These are phyloP conservation scores for Dentiscutata heterogama DNA, from an alignment of 371 early-diverging fungal species.

Conservation along the genomic window DNA sequence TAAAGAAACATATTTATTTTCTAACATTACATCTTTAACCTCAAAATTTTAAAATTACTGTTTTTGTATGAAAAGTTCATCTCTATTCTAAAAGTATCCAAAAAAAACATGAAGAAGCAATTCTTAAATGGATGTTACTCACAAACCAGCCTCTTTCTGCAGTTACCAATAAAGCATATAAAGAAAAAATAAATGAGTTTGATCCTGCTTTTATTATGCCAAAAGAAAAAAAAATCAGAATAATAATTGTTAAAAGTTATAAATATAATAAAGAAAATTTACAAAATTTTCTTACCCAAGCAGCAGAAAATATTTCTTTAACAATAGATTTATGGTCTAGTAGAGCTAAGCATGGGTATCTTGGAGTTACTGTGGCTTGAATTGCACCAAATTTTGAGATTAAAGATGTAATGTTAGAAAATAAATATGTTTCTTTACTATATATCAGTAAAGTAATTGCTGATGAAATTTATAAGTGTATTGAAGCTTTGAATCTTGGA, in stretches of 20 bases:
- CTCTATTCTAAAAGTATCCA: not conserved
- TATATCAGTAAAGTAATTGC: not conserved
- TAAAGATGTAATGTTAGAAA: too few relatives aligned
- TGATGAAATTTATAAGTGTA: too few relatives aligned
- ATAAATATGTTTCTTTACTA: not conserved
- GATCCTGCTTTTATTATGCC: not conserved
- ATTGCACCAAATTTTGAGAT: not conserved
- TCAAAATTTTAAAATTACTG: too few relatives aligned
- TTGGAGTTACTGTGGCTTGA: not conserved
- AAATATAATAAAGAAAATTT: not conserved
- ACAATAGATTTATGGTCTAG: too few relatives aligned
- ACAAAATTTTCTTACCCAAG: not conserved
- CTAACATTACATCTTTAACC: too few relatives aligned
- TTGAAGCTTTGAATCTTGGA: too few relatives aligned
- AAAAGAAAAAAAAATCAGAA: not conserved
- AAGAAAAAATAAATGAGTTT: not conserved
- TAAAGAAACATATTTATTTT: too few relatives aligned
- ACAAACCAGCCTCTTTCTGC: constrained; percentile 5
- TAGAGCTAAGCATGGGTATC: constrained; percentile 1
- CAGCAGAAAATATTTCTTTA: too few relatives aligned
- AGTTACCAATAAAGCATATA: constrained; percentile 3
- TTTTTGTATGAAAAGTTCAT: too few relatives aligned
- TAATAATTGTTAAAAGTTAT: not conserved
- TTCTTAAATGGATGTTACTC: constrained; percentile 4
- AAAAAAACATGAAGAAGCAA: not conserved